Evolutionary conservation across 495 filamentous ascomycete genomes (phyloP), one percentile per base, ranked within the genome.

Genomic region (Echria macrotheca): DNA sequence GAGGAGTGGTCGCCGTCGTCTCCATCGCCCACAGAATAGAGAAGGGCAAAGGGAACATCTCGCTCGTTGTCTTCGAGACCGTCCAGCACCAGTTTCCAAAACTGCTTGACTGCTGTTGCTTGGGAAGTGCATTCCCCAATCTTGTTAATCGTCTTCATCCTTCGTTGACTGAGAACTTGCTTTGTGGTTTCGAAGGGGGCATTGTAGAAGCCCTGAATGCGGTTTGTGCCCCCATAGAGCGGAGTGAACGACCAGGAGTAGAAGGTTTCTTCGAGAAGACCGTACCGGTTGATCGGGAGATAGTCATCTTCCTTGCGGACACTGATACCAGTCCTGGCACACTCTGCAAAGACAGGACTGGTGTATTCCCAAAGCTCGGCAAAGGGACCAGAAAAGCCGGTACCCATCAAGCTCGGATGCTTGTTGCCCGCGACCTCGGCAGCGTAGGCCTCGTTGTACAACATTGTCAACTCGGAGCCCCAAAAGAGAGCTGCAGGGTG

Each of bases 181-280:
- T 71, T 57, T 0, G 78, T 82, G 36, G 74, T 75, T 40, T 82
- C 75, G 37, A 75, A 79, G 0, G 77, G 77, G 41, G 76, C 76
- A 45, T 79, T 79, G 53, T 79, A 80, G 2, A 79, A 64, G 17
- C 77, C 78, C 22, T 67, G 51, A 23, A 64, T 60, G 3, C 59
- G 44, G 5, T 55, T 74, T 41, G 78, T 71, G 18, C 67, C 67
- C 1, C 74, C 71, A 24, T 79, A 69, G 10, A 82, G 61, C 6
- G 78, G 78, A n/a, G 80, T 78, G 29, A 82, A 72, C 2, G 71
- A 73, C 78, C 78, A 82, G 29, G 69, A 71, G 54, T 78, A 81
- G 44, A 78, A 82, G 1, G 70, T 73, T 59, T 84, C 81, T 61
- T 83, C 78, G 4, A 81, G 59, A 19, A 69, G 72, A 0, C 70